phyloP scores from a whole-genome alignment of 805 yeast genomes.

The Diddensiella transvaalensis region DNA sequence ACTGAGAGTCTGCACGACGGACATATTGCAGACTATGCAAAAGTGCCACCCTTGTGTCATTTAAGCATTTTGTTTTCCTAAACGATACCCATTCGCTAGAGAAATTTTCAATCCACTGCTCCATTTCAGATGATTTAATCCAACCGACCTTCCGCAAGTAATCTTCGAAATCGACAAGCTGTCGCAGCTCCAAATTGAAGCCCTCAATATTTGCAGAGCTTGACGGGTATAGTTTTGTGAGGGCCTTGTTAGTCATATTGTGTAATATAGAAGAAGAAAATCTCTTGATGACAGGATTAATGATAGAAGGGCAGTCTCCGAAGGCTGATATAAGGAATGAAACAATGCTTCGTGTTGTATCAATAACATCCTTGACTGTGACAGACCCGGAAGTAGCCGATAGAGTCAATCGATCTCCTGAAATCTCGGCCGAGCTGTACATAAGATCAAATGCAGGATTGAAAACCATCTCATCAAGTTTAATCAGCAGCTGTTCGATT shows the following conservation, averaged over 20 bases:
- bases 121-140: slow-evolving; percentile 19
- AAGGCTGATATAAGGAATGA: slow-evolving; percentile 15
- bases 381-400: not conserved
- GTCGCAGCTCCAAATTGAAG: slow-evolving; percentile 16
- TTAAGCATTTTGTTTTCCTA: slow-evolving; percentile 18
- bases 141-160: slow-evolving; percentile 16
- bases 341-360: slow-evolving; percentile 10
- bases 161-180: slow-evolving; percentile 17
- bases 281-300: slow-evolving; percentile 12
- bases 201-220: slow-evolving; percentile 12
- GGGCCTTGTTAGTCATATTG: slow-evolving; percentile 8
- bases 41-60: slow-evolving; percentile 14
- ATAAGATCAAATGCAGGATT: slow-evolving; percentile 15
- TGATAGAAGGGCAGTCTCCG: slow-evolving; percentile 6
- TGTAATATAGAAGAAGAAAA: slow-evolving; percentile 13
- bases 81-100: slow-evolving; percentile 22
- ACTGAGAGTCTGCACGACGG: not conserved
- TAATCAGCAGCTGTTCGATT: slow-evolving; percentile 14
- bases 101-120: slow-evolving; percentile 20
- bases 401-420: not conserved
- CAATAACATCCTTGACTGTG: slow-evolving; percentile 8
- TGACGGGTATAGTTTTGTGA: slow-evolving; percentile 22
- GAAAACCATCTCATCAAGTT: slow-evolving; percentile 15
- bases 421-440: slow-evolving; percentile 5
- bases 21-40: not conserved